Conservation (phyloP, 2,329 filamentous ascomycete species). For the Sporothrix curviconia region DNA sequence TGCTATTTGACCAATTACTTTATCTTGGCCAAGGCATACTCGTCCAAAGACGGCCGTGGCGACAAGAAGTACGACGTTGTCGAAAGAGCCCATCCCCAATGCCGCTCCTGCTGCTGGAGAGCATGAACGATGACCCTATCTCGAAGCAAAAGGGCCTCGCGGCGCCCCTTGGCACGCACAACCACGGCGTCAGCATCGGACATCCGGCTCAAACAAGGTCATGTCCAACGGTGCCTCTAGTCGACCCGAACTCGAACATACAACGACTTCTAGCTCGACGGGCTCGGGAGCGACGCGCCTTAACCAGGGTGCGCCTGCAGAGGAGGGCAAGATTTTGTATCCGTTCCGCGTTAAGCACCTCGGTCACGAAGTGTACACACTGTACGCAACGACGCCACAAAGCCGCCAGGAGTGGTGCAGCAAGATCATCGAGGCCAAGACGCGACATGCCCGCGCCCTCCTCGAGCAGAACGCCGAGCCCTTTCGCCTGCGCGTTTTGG, state of each 20-base stretch:
- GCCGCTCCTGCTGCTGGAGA: constrained; percentile 89
- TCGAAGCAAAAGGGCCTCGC: constrained; percentile 74
- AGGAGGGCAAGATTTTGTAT: constrained; percentile 81
- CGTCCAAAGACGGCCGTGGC: constrained; percentile 62
- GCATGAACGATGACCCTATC: constrained; percentile 83
- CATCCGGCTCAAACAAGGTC: constrained; percentile 51
- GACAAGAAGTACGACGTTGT: constrained; percentile 90
- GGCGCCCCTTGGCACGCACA: constrained; percentile 51
- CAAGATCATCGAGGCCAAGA: constrained; percentile 93
- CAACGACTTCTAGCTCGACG: constrained; percentile 60
- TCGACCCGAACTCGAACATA: constrained; percentile 59
- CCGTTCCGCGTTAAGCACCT: constrained; percentile 95
- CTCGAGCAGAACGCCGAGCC: constrained; percentile 92
- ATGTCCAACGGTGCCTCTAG: constrained; percentile 36
- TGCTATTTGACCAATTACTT: constrained; percentile 97
- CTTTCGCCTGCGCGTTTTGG: constrained; percentile 84
- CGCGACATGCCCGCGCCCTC: constrained; percentile 79
- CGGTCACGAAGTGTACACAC: constrained; percentile 83
- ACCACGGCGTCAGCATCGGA: constrained; percentile 52
- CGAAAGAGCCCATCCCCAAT: constrained; percentile 92
- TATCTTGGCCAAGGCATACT: constrained; percentile 76
- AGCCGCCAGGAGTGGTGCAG: constrained; percentile 83
- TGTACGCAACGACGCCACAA: constrained; percentile 73
- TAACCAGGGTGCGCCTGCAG: constrained; percentile 37
- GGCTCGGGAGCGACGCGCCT: constrained; percentile 44